phyloP scores from a whole-genome alignment of 768 basidiomycete species.

The Boletus patriciae region DNA sequence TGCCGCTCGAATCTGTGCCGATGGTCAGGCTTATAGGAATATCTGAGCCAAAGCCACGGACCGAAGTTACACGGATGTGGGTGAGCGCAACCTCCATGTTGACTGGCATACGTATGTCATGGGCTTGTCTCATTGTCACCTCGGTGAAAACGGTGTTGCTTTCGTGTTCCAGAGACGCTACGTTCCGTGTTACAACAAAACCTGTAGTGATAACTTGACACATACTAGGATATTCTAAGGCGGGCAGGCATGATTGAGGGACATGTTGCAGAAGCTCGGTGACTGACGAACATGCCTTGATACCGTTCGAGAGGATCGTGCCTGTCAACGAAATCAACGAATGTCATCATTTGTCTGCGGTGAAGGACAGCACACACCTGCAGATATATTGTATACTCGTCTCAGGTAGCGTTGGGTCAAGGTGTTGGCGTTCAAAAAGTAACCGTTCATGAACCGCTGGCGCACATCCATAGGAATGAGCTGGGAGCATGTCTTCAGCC shows the following conservation, averaged over 20 bases:
- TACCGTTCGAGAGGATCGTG: slow-evolving; percentile 48
- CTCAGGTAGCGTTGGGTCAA: slow-evolving; percentile 72
- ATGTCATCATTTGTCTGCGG: not conserved
- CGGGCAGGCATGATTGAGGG: slow-evolving; percentile 45
- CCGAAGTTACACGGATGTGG: slow-evolving; percentile 79
- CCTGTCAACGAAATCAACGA: slow-evolving; percentile 36
- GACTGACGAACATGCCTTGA: slow-evolving; percentile 64
- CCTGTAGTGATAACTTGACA: not conserved
- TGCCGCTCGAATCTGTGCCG: slow-evolving; percentile 61
- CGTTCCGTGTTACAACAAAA: slow-evolving; percentile 12
- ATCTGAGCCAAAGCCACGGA: slow-evolving; percentile 35
- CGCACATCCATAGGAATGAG: slow-evolving; percentile 71
- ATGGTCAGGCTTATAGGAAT: slow-evolving; percentile 5
- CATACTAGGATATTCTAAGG: slow-evolving; percentile 58
- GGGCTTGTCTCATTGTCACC: slow-evolving; percentile 64
- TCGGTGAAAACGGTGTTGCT: slow-evolving; percentile 51
- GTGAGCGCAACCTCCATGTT: slow-evolving; percentile 61
- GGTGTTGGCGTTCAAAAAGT: slow-evolving; percentile 74
- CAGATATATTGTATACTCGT: slow-evolving; percentile 69
- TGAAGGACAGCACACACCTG: slow-evolving; percentile 35
- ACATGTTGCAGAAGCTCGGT: slow-evolving; percentile 58
- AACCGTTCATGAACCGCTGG: slow-evolving; percentile 54
- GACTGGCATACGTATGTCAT: slow-evolving; percentile 72
- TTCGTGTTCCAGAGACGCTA: slow-evolving; percentile 68
- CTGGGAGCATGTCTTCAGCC: slow-evolving; percentile 77